phyloP scores from a whole-genome alignment of 441 rosid genomes.

The Adansonia madagascariensis region DNA sequence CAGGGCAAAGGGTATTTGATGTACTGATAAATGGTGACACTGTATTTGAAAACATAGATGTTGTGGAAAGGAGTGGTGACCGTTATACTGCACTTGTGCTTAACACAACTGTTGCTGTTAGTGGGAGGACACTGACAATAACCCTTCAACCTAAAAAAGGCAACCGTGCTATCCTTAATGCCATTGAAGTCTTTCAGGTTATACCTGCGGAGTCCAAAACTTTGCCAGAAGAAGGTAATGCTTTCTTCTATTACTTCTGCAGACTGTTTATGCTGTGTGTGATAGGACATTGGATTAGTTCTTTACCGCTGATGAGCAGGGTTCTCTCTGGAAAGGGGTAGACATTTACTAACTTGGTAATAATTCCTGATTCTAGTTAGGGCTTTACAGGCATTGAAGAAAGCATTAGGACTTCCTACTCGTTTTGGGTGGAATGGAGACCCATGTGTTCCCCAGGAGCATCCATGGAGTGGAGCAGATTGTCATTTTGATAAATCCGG shows the following conservation, averaged over 20 bases:
- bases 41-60: conserved; percentile 58
- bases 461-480: conserved; percentile 97
- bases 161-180: conserved; percentile 67
- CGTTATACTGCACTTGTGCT: conserved; percentile 79
- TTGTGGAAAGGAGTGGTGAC: conserved; percentile 66
- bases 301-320: conserved; percentile 10
- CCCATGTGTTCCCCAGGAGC: conserved; percentile 97
- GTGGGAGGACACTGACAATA: conserved; percentile 79
- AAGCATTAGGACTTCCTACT: conserved; percentile 76
- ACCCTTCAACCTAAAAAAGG: conserved; percentile 70
- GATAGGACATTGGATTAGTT: background rate
- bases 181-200: conserved; percentile 85
- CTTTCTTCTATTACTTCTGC: background rate
- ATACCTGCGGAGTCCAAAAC: conserved; percentile 73
- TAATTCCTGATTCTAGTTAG: conserved; percentile 51
- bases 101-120: conserved; percentile 71
- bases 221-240: conserved; percentile 75
- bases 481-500: conserved; percentile 70
- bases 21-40: conserved; percentile 69
- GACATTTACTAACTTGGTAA: conserved; percentile 31
- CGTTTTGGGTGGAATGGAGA: conserved; percentile 99
- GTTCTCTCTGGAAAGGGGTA: conserved; percentile 12
- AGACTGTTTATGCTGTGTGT: background rate
- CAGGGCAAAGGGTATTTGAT: conserved; percentile 79
- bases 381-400: conserved; percentile 72